phyloP scores from a whole-genome alignment of 2,329 filamentous ascomycete genomes.

The Byssothecium circinans region DNA sequence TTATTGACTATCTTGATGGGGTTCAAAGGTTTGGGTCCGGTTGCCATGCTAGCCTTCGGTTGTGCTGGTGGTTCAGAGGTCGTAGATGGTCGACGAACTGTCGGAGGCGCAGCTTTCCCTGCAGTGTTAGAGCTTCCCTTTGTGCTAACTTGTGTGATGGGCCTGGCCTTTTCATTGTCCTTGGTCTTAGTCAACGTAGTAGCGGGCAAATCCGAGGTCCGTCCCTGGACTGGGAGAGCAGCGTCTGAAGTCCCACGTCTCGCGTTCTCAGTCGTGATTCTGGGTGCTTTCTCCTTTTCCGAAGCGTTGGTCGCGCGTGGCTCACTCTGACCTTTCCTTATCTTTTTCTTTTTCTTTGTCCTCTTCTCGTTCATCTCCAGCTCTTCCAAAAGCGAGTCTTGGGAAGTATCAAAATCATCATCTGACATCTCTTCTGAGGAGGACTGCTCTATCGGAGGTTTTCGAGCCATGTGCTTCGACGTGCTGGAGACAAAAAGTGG shows the following conservation, averaged over 20 bases:
- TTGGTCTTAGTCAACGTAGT: too few relatives aligned
- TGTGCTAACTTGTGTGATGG: too few relatives aligned
- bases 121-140: not conserved
- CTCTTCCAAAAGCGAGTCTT: conserved; percentile 12
- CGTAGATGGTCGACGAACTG: not conserved
- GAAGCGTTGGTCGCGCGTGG: not conserved
- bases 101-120: not conserved
- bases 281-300: too few relatives aligned
- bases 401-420: conserved; percentile 2
- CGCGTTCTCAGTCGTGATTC: too few relatives aligned
- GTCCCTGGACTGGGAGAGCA: too few relatives aligned
- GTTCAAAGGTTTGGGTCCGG: conserved; percentile 2
- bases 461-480: conserved; percentile 4
- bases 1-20: conserved; percentile 33
- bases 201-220: too few relatives aligned
- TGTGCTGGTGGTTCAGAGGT: conserved; percentile 3
- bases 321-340: not conserved
- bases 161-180: too few relatives aligned
- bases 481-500: not conserved
- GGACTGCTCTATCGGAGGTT: conserved; percentile 20
- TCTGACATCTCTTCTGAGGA: conserved; percentile 15
- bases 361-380: conserved; percentile 3
- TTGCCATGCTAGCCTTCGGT: not conserved
- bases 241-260: too few relatives aligned
- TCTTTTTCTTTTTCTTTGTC: not conserved